phyloP scores from a whole-genome alignment of 176 grass and related monocot species.

The Hsuehochloa calcarea region DNA sequence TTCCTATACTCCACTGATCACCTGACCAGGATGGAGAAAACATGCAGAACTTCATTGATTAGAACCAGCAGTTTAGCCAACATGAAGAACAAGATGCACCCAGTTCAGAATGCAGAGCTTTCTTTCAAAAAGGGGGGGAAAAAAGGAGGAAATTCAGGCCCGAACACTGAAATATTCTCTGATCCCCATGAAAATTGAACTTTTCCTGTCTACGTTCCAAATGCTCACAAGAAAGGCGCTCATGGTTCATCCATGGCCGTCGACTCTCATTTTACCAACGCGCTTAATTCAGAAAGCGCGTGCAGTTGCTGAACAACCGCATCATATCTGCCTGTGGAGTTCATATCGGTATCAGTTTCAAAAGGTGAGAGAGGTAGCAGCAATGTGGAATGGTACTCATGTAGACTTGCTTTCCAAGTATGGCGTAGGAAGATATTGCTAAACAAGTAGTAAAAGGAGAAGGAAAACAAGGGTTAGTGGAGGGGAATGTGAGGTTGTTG shows the following conservation, averaged over 20 bases:
- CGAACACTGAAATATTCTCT: neutral
- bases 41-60: neutral
- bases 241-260: neutral
- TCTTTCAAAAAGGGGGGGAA: neutral
- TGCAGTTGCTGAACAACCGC: neutral
- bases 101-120: neutral
- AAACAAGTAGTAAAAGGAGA: slow-evolving; percentile 18
- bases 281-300: no score
- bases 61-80: neutral
- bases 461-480: slow-evolving; percentile 38
- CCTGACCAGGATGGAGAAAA: neutral
- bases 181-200: neutral
- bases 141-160: no score
- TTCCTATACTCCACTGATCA: neutral
- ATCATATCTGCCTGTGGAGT: slow-evolving; percentile 13
- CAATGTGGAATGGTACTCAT: neutral
- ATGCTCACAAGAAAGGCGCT: neutral
- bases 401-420: slow-evolving; percentile 24
- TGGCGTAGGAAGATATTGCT: slow-evolving; percentile 34
- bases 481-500: slow-evolving; percentile 34
- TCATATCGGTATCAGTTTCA: slow-evolving; percentile 14
- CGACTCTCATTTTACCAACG: no score
- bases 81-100: neutral
- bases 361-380: neutral
- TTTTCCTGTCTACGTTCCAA: no score